phyloP scores from a whole-genome alignment of 164 flowering plant species.

The Vitis cinerea region DNA sequence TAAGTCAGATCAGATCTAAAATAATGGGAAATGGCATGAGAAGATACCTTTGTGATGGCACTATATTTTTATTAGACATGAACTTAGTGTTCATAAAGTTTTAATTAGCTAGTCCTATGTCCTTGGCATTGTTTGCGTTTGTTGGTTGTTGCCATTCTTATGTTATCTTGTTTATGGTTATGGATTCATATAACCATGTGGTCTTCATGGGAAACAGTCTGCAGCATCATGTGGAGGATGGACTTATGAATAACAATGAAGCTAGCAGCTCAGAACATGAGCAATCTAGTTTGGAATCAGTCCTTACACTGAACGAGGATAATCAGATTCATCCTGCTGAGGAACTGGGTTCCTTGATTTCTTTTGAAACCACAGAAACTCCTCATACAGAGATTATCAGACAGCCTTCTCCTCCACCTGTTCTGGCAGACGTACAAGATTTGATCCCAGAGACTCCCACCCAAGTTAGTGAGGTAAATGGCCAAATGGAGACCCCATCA shows the following conservation, averaged over 20 bases:
- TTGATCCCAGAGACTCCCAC: constrained; percentile 53
- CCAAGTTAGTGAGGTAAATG: constrained; percentile 38
- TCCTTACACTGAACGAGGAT: constrained; percentile 30
- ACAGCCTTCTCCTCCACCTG: constrained; percentile 95
- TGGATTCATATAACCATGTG: not conserved
- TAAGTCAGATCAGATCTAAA: not conserved
- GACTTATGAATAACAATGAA: constrained; percentile 20
- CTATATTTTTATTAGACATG: not conserved
- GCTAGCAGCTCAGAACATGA: constrained; percentile 24
- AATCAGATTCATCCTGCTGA: constrained; percentile 26
- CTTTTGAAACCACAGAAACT: constrained; percentile 56
- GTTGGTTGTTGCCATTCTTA: constrained; percentile 1
- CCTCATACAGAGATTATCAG: constrained; percentile 47
- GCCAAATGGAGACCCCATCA: constrained; percentile 35
- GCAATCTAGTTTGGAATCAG: constrained; percentile 22
- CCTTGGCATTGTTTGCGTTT: not conserved
- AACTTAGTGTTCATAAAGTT: not conserved
- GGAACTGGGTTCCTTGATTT: constrained; percentile 55
- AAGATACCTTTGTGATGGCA: not conserved
- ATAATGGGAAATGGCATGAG: not conserved
- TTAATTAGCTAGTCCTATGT: not conserved
- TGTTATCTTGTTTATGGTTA: not conserved
- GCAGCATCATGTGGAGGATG: constrained; percentile 38
- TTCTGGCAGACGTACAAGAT: constrained; percentile 89
- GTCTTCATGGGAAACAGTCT: constrained; percentile 33